phyloP scores from a whole-genome alignment of 495 filamentous ascomycete genomes.

The Aspergillus leporis region DNA sequence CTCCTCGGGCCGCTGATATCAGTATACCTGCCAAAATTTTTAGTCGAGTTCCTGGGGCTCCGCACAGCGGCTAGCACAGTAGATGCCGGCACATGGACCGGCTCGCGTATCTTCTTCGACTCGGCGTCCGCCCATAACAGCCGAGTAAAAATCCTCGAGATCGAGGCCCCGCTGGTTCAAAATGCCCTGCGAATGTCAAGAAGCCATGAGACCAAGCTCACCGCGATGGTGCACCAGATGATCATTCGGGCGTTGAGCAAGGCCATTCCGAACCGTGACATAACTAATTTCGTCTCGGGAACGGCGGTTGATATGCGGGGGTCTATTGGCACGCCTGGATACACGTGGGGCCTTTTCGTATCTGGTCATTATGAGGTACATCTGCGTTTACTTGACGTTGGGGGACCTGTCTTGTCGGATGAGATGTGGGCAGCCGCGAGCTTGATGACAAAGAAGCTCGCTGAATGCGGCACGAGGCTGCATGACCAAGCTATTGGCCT shows the following conservation, averaged over 20 bases:
- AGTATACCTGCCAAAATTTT: conserved; percentile 7
- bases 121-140: conserved; percentile 9
- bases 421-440: conserved; percentile 17
- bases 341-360: conserved; percentile 18
- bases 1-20: conserved; percentile 14
- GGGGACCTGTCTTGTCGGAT: conserved; percentile 1
- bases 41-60: conserved; percentile 1
- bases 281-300: conserved; percentile 12
- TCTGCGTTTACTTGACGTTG: background rate
- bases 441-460: conserved; percentile 16
- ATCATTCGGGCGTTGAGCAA: conserved; percentile 17
- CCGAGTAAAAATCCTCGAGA: conserved; percentile 12
- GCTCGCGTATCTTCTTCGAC: conserved; percentile 12
- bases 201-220: conserved; percentile 14
- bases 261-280: background rate
- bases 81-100: conserved; percentile 1
- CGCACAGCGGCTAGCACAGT: background rate
- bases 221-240: conserved; percentile 19
- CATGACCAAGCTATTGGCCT: conserved; percentile 23
- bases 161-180: background rate
- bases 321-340: conserved; percentile 8
- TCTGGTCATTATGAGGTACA: conserved; percentile 13
- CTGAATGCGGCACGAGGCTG: conserved; percentile 13
- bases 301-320: conserved; percentile 20
- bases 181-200: conserved; percentile 13